Evolutionary conservation across 2,329 filamentous ascomycete species (phyloP), one percentile per base, ranked within the genome.

Genomic region (Ustulina deusta): DNA sequence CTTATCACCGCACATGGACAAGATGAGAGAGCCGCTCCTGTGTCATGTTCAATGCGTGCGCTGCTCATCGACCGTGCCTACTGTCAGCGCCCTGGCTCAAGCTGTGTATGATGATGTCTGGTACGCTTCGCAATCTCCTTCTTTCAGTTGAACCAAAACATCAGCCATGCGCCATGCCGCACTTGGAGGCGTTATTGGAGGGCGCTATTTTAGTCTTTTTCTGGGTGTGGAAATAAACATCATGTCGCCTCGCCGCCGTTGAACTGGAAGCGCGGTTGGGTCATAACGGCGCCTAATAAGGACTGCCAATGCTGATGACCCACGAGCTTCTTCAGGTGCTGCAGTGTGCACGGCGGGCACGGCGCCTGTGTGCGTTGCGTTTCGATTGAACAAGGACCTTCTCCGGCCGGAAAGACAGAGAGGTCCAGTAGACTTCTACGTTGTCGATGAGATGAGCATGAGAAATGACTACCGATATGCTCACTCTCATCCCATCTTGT

Each of bases 221-320:
- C 63, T 55, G 17, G 48, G 62, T 59, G 64, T 67, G 56, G 60
- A 61, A 69, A 34, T 58, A 29, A 9, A n/a, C 49, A 34, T 52
- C 22, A 42, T 15, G 25, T 52, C 42, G 27, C 29, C 44, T 34
- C 36, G 54, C 49, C 46, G 67, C 67, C 64, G 64, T 64, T 64
- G 67, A 51, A 46, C 20, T 61, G 34, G 44, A 51, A 40, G 62
- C 52, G 55, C 51, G 40, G 58, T 55, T 66, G 32, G 63, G 63
- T 38, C 58, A 67, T 64, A 69, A 69, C 67, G 67, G 67, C 61
- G 55, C 60, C 60, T 63, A 60, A 44, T 36, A 42, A 55, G 22
- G 51, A 55, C 42, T 34, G 49, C 56, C 44, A 44, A 42, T 52
- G 36, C 17, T 42, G 32, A 44, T 42, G 32, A 44, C 55, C 46